These are phyloP conservation scores for Umbelopsis sp. DNA, from an alignment of 371 early-diverging fungal genomes.

Conservation along the genomic window DNA sequence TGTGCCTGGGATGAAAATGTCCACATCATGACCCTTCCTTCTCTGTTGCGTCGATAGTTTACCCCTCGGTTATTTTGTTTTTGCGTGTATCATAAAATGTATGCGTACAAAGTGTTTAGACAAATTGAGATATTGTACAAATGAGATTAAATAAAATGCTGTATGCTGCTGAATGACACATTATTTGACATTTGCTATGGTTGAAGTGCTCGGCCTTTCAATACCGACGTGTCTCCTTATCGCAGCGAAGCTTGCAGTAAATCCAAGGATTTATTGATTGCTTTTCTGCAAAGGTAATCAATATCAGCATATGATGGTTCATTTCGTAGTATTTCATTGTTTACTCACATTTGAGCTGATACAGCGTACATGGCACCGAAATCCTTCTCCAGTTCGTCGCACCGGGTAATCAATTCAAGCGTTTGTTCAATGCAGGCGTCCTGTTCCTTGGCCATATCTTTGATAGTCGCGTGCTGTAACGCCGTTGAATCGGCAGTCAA, in stretches of 20 bases:
- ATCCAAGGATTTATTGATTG: slow-evolving; percentile 8
- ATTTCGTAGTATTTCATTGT: not conserved
- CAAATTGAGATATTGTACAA: not conserved
- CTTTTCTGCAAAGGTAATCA: not conserved
- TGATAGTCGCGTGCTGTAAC: not conserved
- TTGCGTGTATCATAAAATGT: not conserved
- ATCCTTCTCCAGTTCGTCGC: slow-evolving; percentile 7
- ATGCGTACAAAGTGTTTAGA: not conserved
- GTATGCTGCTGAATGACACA: too few species aligned
- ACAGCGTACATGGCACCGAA: slow-evolving; percentile 12
- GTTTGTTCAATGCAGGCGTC: not conserved
- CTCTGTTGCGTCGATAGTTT: slow-evolving; percentile 41
- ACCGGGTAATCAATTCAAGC: not conserved
- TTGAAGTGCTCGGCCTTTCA: not conserved
- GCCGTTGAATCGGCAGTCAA: not conserved
- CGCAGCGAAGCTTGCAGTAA: not conserved
- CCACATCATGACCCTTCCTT: slow-evolving; percentile 63
- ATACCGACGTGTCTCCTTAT: not conserved
- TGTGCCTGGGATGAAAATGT: slow-evolving; percentile 95
- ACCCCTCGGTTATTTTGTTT: not conserved
- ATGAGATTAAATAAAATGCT: not conserved
- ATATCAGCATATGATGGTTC: too few species aligned
- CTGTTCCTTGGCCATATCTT: slow-evolving; percentile 4
- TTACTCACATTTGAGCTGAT: slow-evolving; percentile 9
- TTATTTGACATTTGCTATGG: too few species aligned